phyloP scores from a whole-genome alignment of 1,139 yeast species.

The Candida mesenterica region DNA sequence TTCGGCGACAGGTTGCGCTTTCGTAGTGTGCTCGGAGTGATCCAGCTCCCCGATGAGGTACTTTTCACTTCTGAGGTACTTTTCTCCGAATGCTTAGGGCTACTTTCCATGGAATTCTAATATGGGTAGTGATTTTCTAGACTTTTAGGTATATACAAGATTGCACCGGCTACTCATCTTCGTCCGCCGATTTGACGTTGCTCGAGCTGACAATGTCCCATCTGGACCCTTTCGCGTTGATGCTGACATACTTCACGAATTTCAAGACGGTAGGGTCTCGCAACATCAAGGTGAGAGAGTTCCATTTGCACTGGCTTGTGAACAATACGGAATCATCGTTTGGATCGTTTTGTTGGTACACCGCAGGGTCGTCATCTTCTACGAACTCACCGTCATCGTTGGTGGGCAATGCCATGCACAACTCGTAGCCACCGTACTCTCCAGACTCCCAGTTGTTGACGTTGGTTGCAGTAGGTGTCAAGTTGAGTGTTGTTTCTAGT shows the following conservation, averaged over 20 bases:
- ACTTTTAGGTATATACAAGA: neutral
- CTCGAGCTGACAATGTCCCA: conserved; percentile 89
- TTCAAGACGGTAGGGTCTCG: conserved; percentile 84
- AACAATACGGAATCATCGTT: conserved; percentile 75
- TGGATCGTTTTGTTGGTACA: conserved; percentile 55
- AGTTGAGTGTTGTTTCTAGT: conserved; percentile 66
- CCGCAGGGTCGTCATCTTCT: conserved; percentile 52
- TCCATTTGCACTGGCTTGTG: conserved; percentile 84
- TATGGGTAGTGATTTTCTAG: too few relatives aligned
- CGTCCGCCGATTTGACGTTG: conserved; percentile 51
- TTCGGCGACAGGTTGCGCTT: too few relatives aligned
- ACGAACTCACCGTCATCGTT: conserved; percentile 46
- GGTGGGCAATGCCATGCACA: conserved; percentile 72
- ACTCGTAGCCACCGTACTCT: conserved; percentile 90
- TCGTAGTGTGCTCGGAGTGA: too few relatives aligned
- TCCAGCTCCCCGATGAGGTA: too few relatives aligned
- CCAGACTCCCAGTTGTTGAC: conserved; percentile 78
- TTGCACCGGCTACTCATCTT: conserved; percentile 11
- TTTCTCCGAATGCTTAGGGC: too few relatives aligned
- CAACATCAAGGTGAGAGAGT: conserved; percentile 70
- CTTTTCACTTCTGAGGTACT: too few relatives aligned
- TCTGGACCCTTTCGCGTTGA: conserved; percentile 83
- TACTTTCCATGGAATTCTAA: too few relatives aligned
- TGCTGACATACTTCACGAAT: conserved; percentile 89
- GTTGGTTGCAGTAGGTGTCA: conserved; percentile 65